A percentile compares a stretch with the other conserved stretches of the same genome.
These are phyloP conservation scores for Trypanosoma lewisi DNA, from an alignment of 208 protist species.

Conservation along the genomic window DNA sequence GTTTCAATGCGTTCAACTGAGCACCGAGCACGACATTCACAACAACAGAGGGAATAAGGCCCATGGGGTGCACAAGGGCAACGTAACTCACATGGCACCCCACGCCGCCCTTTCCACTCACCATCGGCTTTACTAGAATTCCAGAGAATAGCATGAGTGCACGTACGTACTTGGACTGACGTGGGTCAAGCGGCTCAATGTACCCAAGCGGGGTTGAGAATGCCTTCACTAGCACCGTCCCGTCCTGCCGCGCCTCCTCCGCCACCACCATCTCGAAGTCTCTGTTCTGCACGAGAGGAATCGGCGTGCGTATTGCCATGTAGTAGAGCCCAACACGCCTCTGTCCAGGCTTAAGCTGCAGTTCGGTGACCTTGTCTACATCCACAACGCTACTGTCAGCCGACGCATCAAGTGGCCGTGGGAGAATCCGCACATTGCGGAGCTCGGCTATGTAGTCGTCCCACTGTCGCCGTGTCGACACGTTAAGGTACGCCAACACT, in stretches of 20 bases:
- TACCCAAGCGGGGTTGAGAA: slow-evolving; percentile 66
- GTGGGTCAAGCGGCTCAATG: slow-evolving; percentile 48
- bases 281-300: slow-evolving; percentile 62
- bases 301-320: slow-evolving; percentile 54
- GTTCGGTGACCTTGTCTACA: not conserved
- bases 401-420: slow-evolving; percentile 7
- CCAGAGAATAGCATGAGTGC: slow-evolving; percentile 61
- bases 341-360: slow-evolving; percentile 38
- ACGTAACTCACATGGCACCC: slow-evolving; percentile 69
- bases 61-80: slow-evolving; percentile 78
- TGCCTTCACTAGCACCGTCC: slow-evolving; percentile 63
- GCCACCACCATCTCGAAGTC: slow-evolving; percentile 79
- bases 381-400: not conserved
- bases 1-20: slow-evolving; percentile 42
- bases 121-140: slow-evolving; percentile 49
- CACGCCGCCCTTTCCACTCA: not conserved
- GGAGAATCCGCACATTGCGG: slow-evolving; percentile 46
- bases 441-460: slow-evolving; percentile 52
- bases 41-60: slow-evolving; percentile 54
- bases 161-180: slow-evolving; percentile 66
- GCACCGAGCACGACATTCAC: slow-evolving; percentile 67
- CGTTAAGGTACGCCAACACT: slow-evolving; percentile 59
- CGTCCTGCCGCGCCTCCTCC: slow-evolving; percentile 53
- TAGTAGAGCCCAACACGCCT: slow-evolving; percentile 70
- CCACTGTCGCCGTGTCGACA: slow-evolving; percentile 53